These are phyloP conservation scores for Colletotrichum scovillei DNA, from an alignment of 2,329 filamentous ascomycete genomes.

Conservation along the genomic window DNA sequence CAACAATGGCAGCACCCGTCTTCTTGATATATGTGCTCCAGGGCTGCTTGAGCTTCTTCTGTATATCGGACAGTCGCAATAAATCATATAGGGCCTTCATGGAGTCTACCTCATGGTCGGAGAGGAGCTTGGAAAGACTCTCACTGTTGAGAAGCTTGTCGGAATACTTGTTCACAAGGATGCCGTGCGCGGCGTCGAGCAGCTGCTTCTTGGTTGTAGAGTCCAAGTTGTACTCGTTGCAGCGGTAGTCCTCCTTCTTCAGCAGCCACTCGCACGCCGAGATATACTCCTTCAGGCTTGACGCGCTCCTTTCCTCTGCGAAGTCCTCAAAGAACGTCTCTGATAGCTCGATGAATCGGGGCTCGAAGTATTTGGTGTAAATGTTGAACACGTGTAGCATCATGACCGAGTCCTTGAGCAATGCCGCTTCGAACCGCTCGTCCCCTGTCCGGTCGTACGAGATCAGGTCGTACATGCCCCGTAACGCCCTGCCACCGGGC, in stretches of 20 bases:
- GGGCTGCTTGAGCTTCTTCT: slow-evolving; percentile 74
- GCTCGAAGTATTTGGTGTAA: slow-evolving; percentile 85
- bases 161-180: slow-evolving; percentile 77
- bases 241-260: slow-evolving; percentile 77
- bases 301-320: slow-evolving; percentile 72
- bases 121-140: slow-evolving; percentile 79
- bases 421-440: slow-evolving; percentile 66
- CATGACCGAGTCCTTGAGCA: slow-evolving; percentile 81
- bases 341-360: slow-evolving; percentile 76
- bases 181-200: slow-evolving; percentile 77
- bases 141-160: slow-evolving; percentile 72
- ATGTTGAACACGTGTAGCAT: slow-evolving; percentile 89
- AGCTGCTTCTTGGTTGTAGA: slow-evolving; percentile 83
- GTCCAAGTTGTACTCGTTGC: slow-evolving; percentile 84
- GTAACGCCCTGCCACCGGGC: slow-evolving; percentile 52
- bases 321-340: slow-evolving; percentile 76
- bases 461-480: slow-evolving; percentile 81
- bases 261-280: slow-evolving; percentile 76
- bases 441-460: slow-evolving; percentile 74
- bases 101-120: slow-evolving; percentile 74
- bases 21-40: slow-evolving; percentile 84
- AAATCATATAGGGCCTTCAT: slow-evolving; percentile 83
- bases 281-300: slow-evolving; percentile 81
- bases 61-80: slow-evolving; percentile 77
- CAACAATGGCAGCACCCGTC: slow-evolving; percentile 81